Evolutionary conservation across 2,329 filamentous ascomycete genomes (phyloP).

Genomic region (Fonsecaea pedrosoi): DNA sequence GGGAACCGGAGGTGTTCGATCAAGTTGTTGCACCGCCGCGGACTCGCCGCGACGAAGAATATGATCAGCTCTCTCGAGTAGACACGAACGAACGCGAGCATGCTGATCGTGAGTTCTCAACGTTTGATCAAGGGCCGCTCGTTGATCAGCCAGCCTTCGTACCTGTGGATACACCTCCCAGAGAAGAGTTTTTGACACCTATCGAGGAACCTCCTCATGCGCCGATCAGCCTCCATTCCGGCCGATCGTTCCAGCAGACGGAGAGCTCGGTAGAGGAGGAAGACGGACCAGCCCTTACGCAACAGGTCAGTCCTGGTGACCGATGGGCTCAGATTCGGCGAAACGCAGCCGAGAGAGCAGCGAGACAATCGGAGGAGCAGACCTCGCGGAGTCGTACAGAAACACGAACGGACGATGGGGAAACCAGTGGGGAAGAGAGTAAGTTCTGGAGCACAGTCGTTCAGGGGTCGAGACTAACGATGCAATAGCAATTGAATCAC

Average conservation of each 20-base stretch:
- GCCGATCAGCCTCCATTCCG: constrained; percentile 34
- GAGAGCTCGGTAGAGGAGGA: constrained; percentile 36
- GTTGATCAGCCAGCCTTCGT: constrained; percentile 84
- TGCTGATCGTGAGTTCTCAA: constrained; percentile 61
- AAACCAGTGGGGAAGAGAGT: constrained; percentile 96
- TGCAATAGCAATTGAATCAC: constrained; percentile 84
- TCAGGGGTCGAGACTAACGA: constrained; percentile 40
- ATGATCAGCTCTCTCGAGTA: constrained; percentile 66
- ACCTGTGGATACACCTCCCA: constrained; percentile 61
- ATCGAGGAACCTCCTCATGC: constrained; percentile 37
- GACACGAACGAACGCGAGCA: constrained; percentile 58
- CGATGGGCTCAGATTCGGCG: constrained; percentile 96
- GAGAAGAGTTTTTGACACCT: constrained; percentile 32
- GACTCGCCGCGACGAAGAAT: constrained; percentile 58
- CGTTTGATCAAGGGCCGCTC: constrained; percentile 88
- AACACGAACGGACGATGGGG: constrained; percentile 74
- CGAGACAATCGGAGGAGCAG: constrained; percentile 70
- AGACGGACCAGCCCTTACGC: constrained; percentile 37
- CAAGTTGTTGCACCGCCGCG: constrained; percentile 44
- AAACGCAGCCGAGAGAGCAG: constrained; percentile 85
- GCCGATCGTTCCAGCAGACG: constrained; percentile 23
- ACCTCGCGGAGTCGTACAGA: constrained; percentile 56
- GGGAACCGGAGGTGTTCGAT: constrained; percentile 44
- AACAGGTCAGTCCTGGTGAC: constrained; percentile 62
- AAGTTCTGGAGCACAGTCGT: constrained; percentile 53